Percentiles rank a stretch among this genome's conserved stretches.
Evolutionary conservation across 371 early-diverging fungal genomes (phyloP).

Genomic region (Polyrhizophydium stewartii): DNA sequence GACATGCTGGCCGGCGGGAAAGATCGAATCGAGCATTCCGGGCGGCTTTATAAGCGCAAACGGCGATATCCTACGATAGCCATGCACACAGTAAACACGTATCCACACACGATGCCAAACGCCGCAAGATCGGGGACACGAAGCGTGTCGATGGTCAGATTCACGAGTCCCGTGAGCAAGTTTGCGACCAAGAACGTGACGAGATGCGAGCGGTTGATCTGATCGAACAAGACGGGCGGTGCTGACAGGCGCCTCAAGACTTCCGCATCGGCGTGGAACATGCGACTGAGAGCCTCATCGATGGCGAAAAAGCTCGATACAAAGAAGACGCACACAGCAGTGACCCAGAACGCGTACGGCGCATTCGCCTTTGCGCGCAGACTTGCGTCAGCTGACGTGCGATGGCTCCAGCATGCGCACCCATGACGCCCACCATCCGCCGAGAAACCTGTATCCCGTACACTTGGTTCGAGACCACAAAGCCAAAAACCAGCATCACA

Average conservation of each 20-base stretch:
- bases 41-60: too few relatives aligned
- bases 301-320: constrained; percentile 7
- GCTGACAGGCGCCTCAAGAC: background rate
- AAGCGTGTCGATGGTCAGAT: constrained; percentile 69
- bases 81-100: constrained; percentile 45
- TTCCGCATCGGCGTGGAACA: background rate
- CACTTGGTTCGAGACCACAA: background rate
- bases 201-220: constrained; percentile 77
- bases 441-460: background rate
- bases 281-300: constrained; percentile 1
- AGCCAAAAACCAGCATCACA: too few relatives aligned
- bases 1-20: too few relatives aligned
- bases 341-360: constrained; percentile 23
- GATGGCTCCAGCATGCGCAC: background rate
- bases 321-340: constrained; percentile 7
- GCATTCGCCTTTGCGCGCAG: constrained; percentile 26
- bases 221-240: constrained; percentile 47
- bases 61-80: too few relatives aligned
- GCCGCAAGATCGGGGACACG: constrained; percentile 29
- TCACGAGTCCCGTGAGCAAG: constrained; percentile 76
- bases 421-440: background rate
- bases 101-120: constrained; percentile 45
- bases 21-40: too few relatives aligned
- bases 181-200: constrained; percentile 82
- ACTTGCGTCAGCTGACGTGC: too few relatives aligned